Evolutionary conservation across 306 rosid genomes (phyloP), one percentile per base, ranked within the genome.

Genomic region (Citrullus mucosospermus): DNA sequence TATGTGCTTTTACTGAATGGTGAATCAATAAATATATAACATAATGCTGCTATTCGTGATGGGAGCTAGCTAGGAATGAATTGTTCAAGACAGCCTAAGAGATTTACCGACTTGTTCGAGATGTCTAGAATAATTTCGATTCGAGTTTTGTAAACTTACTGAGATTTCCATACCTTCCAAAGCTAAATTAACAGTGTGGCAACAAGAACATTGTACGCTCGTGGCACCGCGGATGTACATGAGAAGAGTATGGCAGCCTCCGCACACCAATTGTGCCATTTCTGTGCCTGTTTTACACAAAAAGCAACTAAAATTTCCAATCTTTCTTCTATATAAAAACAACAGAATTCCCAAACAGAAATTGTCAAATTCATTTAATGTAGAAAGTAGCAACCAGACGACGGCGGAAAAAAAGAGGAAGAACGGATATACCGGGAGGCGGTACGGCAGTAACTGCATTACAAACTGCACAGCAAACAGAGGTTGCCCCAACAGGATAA

Each of bases 241-340:
- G 69, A 96, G 99, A 60, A 96, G 82, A 75, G 98, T 96, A 80
- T 92, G 99, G 93, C 99, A 92, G 76, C 97, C 98, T 82, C 93
- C 97, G 53, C 99, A 95, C 41, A 95, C 92, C 84, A 95, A 84
- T 86, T 95, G 99, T n/a, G 99, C 99, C 99, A 92, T 92, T 91
- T 95, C 97, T 68, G 99, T 95, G 83, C 99, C 99, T 95, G 86
- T 50, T 43, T 66, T 28, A 81, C 9, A 70, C 76, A 61, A 58
- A 9, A 14, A 50, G 30, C 9, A 22, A 67, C 72, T 56, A 17
- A 75, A 68, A 58, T 2, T 20, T 16, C 15, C 68, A 56, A 28
- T 41, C 30, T 25, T 60, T 25, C 53, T 18, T 46, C 28, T 12
- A 59, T 69, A 79, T 20, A 50, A 79, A 57, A 67, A 69, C 54